A percentile compares a stretch with the other conserved stretches of the same genome.
phyloP scores from a whole-genome alignment of 805 yeast species.

The Candida ficus region DNA sequence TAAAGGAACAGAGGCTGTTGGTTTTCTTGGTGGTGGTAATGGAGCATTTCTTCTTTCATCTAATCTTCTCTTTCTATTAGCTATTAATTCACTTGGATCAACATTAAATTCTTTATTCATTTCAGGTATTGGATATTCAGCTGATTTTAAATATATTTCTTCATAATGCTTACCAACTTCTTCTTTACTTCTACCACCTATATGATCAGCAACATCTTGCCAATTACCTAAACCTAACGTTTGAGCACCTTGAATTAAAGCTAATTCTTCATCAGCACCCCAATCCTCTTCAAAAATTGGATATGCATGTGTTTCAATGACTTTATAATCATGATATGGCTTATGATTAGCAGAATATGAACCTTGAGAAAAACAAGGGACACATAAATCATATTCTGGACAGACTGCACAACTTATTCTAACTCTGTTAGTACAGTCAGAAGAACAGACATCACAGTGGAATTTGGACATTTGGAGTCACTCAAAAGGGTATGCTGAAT shows the following conservation, averaged over 20 bases:
- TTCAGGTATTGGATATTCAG: slow-evolving; percentile 84
- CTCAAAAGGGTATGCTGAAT: not conserved
- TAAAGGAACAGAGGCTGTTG: slow-evolving; percentile 88
- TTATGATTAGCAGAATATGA: slow-evolving; percentile 75
- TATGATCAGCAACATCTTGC: slow-evolving; percentile 97
- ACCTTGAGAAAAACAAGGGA: slow-evolving; percentile 92
- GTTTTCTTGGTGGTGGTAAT: slow-evolving; percentile 81
- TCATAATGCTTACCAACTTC: slow-evolving; percentile 86
- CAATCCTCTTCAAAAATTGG: slow-evolving; percentile 87
- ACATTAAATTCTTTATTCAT: slow-evolving; percentile 65
- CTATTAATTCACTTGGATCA: slow-evolving; percentile 63
- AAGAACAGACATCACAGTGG: slow-evolving; percentile 95
- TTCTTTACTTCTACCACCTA: slow-evolving; percentile 87
- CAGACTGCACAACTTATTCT: slow-evolving; percentile 91
- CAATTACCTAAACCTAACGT: slow-evolving; percentile 91
- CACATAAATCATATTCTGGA: slow-evolving; percentile 93
- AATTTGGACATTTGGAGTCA: slow-evolving; percentile 34
- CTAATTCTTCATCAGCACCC: slow-evolving; percentile 98
- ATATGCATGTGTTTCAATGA: slow-evolving; percentile 90
- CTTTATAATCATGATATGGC: slow-evolving; percentile 90
- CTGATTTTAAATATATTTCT: slow-evolving; percentile 61
- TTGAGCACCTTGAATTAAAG: slow-evolving; percentile 87
- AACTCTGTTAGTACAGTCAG: slow-evolving; percentile 91
- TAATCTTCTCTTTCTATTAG: slow-evolving; percentile 61
- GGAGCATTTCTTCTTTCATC: slow-evolving; percentile 71